These are phyloP conservation scores for Moesziomyces sp. DNA, from an alignment of 1,284 basidiomycete genomes.

Conservation along the genomic window DNA sequence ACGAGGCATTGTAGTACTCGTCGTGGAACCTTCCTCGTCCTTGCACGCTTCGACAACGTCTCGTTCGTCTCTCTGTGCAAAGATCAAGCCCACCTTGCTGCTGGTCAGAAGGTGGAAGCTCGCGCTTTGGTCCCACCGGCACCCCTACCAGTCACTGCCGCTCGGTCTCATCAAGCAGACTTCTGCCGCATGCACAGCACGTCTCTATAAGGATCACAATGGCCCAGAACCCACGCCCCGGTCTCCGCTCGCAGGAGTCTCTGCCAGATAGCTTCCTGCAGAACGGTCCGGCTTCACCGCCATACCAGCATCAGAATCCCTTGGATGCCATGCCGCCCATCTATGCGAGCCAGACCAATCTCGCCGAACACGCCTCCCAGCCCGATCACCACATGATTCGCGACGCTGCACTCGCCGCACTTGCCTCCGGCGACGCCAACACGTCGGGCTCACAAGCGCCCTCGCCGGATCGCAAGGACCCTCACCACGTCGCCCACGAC, in stretches of 20 bases:
- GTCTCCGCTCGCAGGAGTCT: conserved; percentile 29
- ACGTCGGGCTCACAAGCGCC: conserved; percentile 1
- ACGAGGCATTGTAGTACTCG: background rate
- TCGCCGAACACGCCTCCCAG: conserved; percentile 11
- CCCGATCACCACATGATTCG: conserved; percentile 9
- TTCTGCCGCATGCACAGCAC: background rate
- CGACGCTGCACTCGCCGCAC: conserved; percentile 33
- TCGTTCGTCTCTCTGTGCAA: background rate
- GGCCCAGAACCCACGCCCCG: background rate
- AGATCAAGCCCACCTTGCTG: conserved; percentile 2
- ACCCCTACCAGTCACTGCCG: background rate
- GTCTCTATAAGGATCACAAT: background rate
- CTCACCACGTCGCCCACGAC: conserved; percentile 7
- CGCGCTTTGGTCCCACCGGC: background rate
- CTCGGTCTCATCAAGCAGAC: background rate
- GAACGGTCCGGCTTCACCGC: conserved; percentile 43
- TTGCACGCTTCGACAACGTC: background rate
- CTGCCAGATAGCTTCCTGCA: conserved; percentile 16
- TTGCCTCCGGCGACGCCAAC: conserved; percentile 30
- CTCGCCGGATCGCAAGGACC: conserved; percentile 9
- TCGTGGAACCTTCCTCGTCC: background rate
- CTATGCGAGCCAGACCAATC: conserved; percentile 43
- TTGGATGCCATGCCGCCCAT: conserved; percentile 37
- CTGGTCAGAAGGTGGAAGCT: conserved; percentile 8
- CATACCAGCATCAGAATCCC: conserved; percentile 37